Evolutionary conservation across 768 basidiomycete genomes (phyloP), one percentile per base, ranked within the genome.

Genomic region (Polyporus arcularius): DNA sequence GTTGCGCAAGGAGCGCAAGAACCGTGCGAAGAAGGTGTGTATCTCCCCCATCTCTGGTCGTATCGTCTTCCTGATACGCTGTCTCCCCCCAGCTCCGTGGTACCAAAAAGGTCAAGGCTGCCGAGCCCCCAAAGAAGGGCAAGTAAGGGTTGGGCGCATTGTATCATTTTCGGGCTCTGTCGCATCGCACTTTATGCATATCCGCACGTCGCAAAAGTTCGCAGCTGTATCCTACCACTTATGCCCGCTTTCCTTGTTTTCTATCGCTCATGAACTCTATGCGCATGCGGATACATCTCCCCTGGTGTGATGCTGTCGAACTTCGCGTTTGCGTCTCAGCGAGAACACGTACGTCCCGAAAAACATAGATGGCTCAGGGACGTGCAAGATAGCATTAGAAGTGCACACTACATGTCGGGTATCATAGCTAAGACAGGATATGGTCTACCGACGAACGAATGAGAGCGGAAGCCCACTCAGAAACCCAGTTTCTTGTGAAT

Each of bases 1-100:
- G 78, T 87, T 98, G 78, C 90, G 97, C 78, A 98, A 98, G 83
- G 96, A 98, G 83, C 88, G 97, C 72, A 99, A 99, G 87, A 99
- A 99, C 81, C 89, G 96, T 75, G 86, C 91, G 64, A 99, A 99
- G 91, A 98, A 98, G 89, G 96, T 94, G 49, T n/a, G 62, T 35
- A 77, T 69, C n/a, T 53, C 12, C 32, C 30, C 12, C 26, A 18
- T 48, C 15, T 16, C 28, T 15, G 30, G 28, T 42, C 55, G 31
- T 53, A 4, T 14, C 43, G 65, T 69, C 53, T 68, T 42, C 35
- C 61, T 68, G 38, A 60, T 28, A 53, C n/a, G 15, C 30, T 45
- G 18, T 38, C 14, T 70, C 43, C 32, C 58, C 48, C 38, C 69
- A 98, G 95, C 78, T 95, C 79, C 92, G 96, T 73, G 96, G 96